Conservation (phyloP, 768 basidiomycete species). For the Chiua virens region DNA sequence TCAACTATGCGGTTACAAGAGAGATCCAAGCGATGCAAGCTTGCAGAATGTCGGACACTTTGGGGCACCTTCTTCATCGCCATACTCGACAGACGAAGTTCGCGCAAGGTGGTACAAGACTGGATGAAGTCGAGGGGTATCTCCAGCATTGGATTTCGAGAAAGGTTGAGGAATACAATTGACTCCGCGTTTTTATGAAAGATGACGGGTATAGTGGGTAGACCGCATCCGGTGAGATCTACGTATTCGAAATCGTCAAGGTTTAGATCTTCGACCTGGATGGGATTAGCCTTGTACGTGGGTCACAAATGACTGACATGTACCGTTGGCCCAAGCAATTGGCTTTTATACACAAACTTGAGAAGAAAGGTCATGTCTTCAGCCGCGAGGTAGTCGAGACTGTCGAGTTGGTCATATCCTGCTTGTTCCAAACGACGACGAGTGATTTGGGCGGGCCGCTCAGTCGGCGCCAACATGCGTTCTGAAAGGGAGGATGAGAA, state of each 20-base stretch:
- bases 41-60: constrained; percentile 71
- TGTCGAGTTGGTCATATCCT: constrained; percentile 82
- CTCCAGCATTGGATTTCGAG: constrained; percentile 93
- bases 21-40: constrained; percentile 79
- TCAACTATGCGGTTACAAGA: constrained; percentile 90
- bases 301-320: constrained; percentile 23
- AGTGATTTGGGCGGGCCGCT: constrained; percentile 84
- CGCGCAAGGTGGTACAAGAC: constrained; percentile 77
- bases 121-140: constrained; percentile 97
- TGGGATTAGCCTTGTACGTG: neutral
- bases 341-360: constrained; percentile 87
- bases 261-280: constrained; percentile 70
- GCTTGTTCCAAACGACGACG: constrained; percentile 83
- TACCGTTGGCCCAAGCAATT: constrained; percentile 62
- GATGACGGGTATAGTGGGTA: constrained; percentile 86
- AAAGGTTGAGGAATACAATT: constrained; percentile 84
- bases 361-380: constrained; percentile 84
- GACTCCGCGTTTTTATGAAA: constrained; percentile 82
- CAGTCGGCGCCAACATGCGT: constrained; percentile 75
- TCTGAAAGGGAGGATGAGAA: constrained; percentile 47
- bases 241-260: constrained; percentile 74
- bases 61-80: constrained; percentile 92
- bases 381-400: constrained; percentile 69
- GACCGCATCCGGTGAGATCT: constrained; percentile 76
- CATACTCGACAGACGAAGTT: constrained; percentile 87